These are phyloP conservation scores for Thalassia testudinum DNA, from an alignment of 116 monocot species.

Conservation along the genomic window DNA sequence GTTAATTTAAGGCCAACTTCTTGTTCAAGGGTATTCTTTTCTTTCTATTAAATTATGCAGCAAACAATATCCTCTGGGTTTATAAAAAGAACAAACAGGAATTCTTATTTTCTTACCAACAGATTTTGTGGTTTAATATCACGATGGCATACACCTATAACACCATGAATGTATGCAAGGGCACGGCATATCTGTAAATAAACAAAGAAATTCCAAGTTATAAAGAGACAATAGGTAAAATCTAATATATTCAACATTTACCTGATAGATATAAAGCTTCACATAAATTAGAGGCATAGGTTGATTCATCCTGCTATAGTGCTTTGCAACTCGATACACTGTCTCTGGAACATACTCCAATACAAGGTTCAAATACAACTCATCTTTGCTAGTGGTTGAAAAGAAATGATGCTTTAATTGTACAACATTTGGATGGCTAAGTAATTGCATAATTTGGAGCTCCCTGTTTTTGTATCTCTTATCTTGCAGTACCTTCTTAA, in stretches of 20 bases:
- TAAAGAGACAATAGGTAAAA: not conserved
- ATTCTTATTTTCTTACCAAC: slow-evolving; percentile 22
- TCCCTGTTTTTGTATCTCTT: slow-evolving; percentile 14
- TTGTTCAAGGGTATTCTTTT: too few species aligned
- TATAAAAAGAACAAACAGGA: not conserved
- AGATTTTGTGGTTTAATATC: slow-evolving; percentile 86
- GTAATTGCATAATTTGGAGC: slow-evolving; percentile 6
- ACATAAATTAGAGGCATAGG: slow-evolving; percentile 20
- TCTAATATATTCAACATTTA: not conserved
- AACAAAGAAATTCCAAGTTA: not conserved
- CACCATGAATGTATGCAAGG: slow-evolving; percentile 62
- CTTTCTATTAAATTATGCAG: too few species aligned
- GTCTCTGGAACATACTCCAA: slow-evolving; percentile 22
- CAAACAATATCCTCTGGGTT: too few species aligned
- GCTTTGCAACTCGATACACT: slow-evolving; percentile 13
- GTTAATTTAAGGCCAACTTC: too few species aligned
- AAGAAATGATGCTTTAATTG: slow-evolving; percentile 16
- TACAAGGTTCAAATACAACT: slow-evolving; percentile 17
- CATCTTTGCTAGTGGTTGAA: slow-evolving; percentile 21
- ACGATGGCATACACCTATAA: slow-evolving; percentile 67
- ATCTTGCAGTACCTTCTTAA: slow-evolving; percentile 11
- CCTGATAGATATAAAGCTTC: slow-evolving; percentile 22
- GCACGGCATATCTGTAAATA: slow-evolving; percentile 56
- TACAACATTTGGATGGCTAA: slow-evolving; percentile 11
- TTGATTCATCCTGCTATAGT: slow-evolving; percentile 15